Evolutionary conservation across 192 early-diverging fungal genomes (phyloP), one percentile per base, ranked within the genome.

Genomic region (Backusella tarrabulga): DNA sequence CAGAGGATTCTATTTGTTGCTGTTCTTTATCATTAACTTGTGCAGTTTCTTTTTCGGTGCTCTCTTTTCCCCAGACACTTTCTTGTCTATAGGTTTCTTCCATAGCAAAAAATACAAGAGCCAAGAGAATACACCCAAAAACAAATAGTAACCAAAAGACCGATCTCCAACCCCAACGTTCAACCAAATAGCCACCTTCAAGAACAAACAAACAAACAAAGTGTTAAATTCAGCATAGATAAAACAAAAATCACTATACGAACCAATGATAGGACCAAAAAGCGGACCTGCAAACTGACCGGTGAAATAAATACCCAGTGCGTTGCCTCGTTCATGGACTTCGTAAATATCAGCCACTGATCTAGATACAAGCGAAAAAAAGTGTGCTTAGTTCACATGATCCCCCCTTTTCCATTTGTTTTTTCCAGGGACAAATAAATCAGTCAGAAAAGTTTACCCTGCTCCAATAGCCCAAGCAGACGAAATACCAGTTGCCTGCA

Each of bases 401-500:
- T 26, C 9, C 12, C 5, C 12, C 0, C 23, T 26, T 63, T 21
- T n/a, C 26, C 23, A 9, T 63, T n/a, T 9, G 23, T 63, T 63
- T 29, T 42, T 34, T 71, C 23, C 21, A 17, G 34, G 70, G 15
- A 71, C 21, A 42, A 21, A 66, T 32, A 34, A 34, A 67, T 69
- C 35, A 36, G 14, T 63, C 23, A 36, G 14, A 29, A 14, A 19
- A 83, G 73, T 67, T 44, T 3, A 78, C 46, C 85, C 87, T 32
- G 87, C 85, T 52, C 87, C 87, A 41, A 88, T 77, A 32, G 83
- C 75, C 21, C 81, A 80, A 50, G 77, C 81, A 70, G 83, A 83
- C 44, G 85, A 84, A 1, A 83, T 78, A 63, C 87, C 87, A 74
- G 80, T 71, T 29, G 85, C 63, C 60, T 88, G 87, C 66, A 88